phyloP scores from a whole-genome alignment of 1,139 yeast species.

The Protomyces macrosporus region DNA sequence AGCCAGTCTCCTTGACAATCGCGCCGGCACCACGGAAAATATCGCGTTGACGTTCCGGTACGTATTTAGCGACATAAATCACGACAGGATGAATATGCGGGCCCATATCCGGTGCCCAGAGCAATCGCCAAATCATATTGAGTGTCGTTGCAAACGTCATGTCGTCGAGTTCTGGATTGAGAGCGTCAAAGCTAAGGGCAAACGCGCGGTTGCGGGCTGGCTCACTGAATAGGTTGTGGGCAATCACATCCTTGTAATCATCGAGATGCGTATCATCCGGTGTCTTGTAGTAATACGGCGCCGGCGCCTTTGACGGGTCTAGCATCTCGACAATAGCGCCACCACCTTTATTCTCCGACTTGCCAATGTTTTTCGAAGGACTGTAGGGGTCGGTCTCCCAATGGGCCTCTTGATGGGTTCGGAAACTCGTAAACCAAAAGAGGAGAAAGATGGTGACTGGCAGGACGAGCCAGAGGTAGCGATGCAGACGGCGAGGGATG shows the following conservation, averaged over 20 bases:
- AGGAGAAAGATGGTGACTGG: not conserved
- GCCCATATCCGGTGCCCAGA: slow-evolving; percentile 8
- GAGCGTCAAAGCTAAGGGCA: not conserved
- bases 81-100: slow-evolving; percentile 6
- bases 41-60: slow-evolving; percentile 5
- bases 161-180: slow-evolving; percentile 7
- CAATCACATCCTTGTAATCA: not conserved
- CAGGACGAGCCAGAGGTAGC: not conserved
- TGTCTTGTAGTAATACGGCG: not conserved
- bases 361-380: not conserved
- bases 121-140: slow-evolving; percentile 13
- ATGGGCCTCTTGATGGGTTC: not conserved
- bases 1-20: slow-evolving; percentile 12
- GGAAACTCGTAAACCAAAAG: not conserved
- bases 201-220: not conserved
- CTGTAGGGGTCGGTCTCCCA: not conserved
- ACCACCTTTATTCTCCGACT: not conserved
- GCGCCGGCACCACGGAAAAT: slow-evolving; percentile 22
- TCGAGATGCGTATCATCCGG: not conserved
- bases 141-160: slow-evolving; percentile 17
- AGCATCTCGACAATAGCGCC: not conserved
- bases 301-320: not conserved
- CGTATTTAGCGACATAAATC: slow-evolving; percentile 5
- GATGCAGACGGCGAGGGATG: not conserved
- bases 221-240: not conserved